phyloP scores from a whole-genome alignment of 768 basidiomycete species.

The Clathrus columnatus region DNA sequence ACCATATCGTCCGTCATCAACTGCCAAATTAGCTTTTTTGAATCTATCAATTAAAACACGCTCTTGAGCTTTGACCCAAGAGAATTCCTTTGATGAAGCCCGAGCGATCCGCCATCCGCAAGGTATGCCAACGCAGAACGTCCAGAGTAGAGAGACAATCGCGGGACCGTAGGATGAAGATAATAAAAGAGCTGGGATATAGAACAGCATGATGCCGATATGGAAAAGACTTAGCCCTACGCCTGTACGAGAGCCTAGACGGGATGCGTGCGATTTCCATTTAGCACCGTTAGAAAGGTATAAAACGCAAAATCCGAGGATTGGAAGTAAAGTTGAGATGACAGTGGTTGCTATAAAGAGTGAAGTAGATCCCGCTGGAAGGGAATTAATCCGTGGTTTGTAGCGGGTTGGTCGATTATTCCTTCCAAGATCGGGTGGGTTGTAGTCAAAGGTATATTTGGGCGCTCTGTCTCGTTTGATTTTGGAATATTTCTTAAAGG shows the following conservation, averaged over 20 bases:
- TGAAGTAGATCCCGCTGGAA: conserved; percentile 5
- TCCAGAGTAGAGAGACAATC: conserved; percentile 3
- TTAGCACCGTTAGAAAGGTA: not conserved
- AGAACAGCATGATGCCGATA: conserved; percentile 5
- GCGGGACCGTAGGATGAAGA: not conserved
- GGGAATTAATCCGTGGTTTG: conserved; percentile 6
- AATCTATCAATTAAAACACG: conserved; percentile 1
- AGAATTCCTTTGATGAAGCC: not conserved
- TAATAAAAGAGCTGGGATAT: conserved; percentile 1
- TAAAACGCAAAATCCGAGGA: not conserved
- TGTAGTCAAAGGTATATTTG: conserved; percentile 7
- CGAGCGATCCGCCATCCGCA: conserved; percentile 4
- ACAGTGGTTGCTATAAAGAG: not conserved
- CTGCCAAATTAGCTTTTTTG: not conserved
- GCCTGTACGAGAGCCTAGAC: conserved; percentile 1
- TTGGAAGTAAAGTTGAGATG: not conserved
- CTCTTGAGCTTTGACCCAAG: conserved; percentile 4
- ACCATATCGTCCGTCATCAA: not conserved
- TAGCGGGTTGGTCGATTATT: not conserved
- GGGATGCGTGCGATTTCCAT: conserved; percentile 4
- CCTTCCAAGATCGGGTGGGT: not conserved
- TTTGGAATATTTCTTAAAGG: conserved; percentile 9
- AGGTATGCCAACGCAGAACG: not conserved
- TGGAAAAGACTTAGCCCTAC: conserved; percentile 7
- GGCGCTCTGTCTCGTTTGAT: conserved; percentile 10